Evolutionary conservation across 2,329 filamentous ascomycete species (phyloP), one percentile per base, ranked within the genome.

Genomic region (Ophiostoma australiae): DNA sequence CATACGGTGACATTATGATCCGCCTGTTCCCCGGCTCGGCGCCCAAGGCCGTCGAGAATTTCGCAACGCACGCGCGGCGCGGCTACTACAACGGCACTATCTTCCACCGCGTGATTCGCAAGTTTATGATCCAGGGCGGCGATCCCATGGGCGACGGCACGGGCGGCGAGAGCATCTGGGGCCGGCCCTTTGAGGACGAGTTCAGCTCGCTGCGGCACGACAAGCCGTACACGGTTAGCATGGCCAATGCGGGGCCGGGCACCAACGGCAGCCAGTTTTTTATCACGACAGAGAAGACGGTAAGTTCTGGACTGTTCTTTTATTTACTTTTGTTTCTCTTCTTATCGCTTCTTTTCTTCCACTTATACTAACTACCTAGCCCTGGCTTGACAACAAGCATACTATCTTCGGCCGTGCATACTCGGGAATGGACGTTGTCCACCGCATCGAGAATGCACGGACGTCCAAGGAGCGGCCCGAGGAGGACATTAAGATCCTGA

Each of bases 251-350:
- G 0, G 95, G 95, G 0, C 93, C 93, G 0, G 93, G 94, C 76
- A 97, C 94, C 48, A 99, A 99, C 78, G 95, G 91, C 17, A 95
- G 91, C 77, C 95, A 99, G 79, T 99, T 99, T 79, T 99, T 99
- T 77, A 97, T 99, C 75, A 99, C 95, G 0, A 97, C 94, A 0
- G 96, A 97, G 80, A 97, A 97, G 82, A 93, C 95, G 75, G 89
- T 91, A 82, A 82, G 88, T 85, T 31, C 27, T 15, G 31, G 23
- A n/a, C 7, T 13, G 13, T 41, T 66, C 41, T 55, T 52, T 66
- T 72, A 8, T 17, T 68, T 1, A 23, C 7, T 67, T 31, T 37
- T 68, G 68, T 70, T 65, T 48, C 33, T 31, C 52, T 61, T 37
- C 39, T 63, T 72, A n/a, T n/a, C 63, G 52, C 37, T 52, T 55